phyloP scores from a whole-genome alignment of 306 rosid genomes.

The Trifolium dubium region DNA sequence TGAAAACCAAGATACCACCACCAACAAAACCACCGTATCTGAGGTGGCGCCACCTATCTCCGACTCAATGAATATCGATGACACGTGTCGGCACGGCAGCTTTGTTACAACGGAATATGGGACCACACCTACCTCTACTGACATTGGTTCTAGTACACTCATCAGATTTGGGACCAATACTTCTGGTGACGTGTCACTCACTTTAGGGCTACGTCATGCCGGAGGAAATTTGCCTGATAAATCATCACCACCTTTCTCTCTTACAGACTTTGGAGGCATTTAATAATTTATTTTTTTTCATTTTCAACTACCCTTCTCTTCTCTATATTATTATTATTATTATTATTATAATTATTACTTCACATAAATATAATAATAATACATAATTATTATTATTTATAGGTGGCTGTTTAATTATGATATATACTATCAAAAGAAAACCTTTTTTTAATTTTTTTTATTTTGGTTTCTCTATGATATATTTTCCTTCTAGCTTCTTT shows the following conservation, averaged over 20 bases:
- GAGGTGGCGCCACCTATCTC: conserved; percentile 51
- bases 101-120: conserved; percentile 62
- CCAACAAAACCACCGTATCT: conserved; percentile 40
- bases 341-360: conserved; percentile 11
- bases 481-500: conserved; percentile 19
- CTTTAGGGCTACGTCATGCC: conserved; percentile 94
- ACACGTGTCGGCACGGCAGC: conserved; percentile 71
- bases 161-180: conserved; percentile 82
- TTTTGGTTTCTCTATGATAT: conserved; percentile 26
- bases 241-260: conserved; percentile 58
- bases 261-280: conserved; percentile 84
- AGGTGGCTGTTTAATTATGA: conserved; percentile 29
- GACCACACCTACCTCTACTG: conserved; percentile 61
- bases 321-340: conserved; percentile 4
- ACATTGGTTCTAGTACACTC: conserved; percentile 56
- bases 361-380: conserved; percentile 33
- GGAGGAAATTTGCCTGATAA: conserved; percentile 88
- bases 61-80: conserved; percentile 45
- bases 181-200: conserved; percentile 92
- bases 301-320: conserved; percentile 18
- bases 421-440: conserved; percentile 34
- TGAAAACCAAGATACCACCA: conserved; percentile 57
- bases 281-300: conserved; percentile 25
- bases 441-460: neutral
- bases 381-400: conserved; percentile 38